These are phyloP conservation scores for Penicillium sp. DNA, from an alignment of 2,329 filamentous ascomycete species.

Conservation along the genomic window DNA sequence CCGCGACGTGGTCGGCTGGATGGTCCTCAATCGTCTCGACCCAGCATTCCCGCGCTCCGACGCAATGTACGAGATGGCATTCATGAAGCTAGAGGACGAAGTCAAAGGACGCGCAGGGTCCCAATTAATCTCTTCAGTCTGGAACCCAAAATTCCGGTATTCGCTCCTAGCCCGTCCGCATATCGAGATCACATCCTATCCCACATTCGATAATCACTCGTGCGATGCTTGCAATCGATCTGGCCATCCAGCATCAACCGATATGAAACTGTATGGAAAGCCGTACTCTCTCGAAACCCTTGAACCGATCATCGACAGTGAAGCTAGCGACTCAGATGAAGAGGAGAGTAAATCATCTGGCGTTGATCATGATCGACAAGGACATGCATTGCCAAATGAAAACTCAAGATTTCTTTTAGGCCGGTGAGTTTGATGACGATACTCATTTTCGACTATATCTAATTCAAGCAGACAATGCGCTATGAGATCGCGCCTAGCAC, in stretches of 20 bases:
- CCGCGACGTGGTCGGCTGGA: conserved; percentile 73
- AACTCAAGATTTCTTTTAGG: conserved; percentile 55
- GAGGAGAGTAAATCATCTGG: conserved; percentile 34
- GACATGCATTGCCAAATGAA: conserved; percentile 46
- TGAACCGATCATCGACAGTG: conserved; percentile 58
- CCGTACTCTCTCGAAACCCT: conserved; percentile 67
- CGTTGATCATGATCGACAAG: conserved; percentile 41
- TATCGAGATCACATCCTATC: conserved; percentile 52
- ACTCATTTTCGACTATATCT: neutral
- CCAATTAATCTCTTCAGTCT: conserved; percentile 70
- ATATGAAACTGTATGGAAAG: conserved; percentile 63
- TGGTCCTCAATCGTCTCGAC: conserved; percentile 76
- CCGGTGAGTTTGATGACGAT: conserved; percentile 33
- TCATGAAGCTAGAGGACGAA: conserved; percentile 71
- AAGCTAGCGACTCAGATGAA: conserved; percentile 42
- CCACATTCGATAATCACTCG: conserved; percentile 46
- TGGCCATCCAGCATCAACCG: conserved; percentile 66
- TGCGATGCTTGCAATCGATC: conserved; percentile 72
- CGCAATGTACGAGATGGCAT: conserved; percentile 66
- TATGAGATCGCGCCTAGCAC: conserved; percentile 66
- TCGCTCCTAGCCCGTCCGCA: conserved; percentile 66
- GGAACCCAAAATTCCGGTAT: conserved; percentile 66
- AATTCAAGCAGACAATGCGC: conserved; percentile 52
- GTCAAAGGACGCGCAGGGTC: conserved; percentile 66
- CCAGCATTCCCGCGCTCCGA: conserved; percentile 66